These are phyloP conservation scores for Phalaenopsis hybrid DNA, from an alignment of 116 monocot genomes.

Conservation along the genomic window DNA sequence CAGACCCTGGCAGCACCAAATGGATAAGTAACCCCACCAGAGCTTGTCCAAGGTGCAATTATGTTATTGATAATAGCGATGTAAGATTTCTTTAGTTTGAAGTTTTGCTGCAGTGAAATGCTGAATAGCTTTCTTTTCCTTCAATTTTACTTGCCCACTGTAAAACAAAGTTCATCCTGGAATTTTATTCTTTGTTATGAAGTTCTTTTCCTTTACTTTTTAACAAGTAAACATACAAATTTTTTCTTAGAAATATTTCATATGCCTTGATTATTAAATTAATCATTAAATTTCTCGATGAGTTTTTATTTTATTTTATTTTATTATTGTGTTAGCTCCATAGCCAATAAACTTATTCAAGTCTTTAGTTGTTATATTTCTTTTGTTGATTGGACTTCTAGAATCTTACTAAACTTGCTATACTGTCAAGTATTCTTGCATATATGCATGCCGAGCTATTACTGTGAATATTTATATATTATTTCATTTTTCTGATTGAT, in stretches of 20 bases:
- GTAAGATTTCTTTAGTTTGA: constrained; percentile 35
- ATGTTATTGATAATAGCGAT: constrained; percentile 83
- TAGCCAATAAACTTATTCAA: background rate
- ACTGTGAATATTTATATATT: too few relatives aligned
- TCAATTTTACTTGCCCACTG: background rate
- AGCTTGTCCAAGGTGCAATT: constrained; percentile 70
- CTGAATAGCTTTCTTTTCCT: background rate
- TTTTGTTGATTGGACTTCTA: background rate
- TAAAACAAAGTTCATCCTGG: background rate
- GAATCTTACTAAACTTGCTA: background rate
- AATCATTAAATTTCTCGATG: background rate
- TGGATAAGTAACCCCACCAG: constrained; percentile 84
- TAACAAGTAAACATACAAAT: background rate
- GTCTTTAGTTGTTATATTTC: background rate
- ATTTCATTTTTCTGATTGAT: too few relatives aligned
- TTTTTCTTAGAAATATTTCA: background rate
- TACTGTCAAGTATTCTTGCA: background rate
- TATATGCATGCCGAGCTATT: too few relatives aligned
- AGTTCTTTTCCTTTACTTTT: background rate
- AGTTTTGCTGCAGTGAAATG: background rate
- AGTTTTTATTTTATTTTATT: background rate
- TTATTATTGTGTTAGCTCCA: background rate
- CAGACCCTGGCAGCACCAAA: constrained; percentile 44
- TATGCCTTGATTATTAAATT: background rate
- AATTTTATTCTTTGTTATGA: background rate